Base-by-base conservation (phyloP, 495 filamentous ascomycete genomes). In the Pyrenopolyporus hunteri region DNA sequence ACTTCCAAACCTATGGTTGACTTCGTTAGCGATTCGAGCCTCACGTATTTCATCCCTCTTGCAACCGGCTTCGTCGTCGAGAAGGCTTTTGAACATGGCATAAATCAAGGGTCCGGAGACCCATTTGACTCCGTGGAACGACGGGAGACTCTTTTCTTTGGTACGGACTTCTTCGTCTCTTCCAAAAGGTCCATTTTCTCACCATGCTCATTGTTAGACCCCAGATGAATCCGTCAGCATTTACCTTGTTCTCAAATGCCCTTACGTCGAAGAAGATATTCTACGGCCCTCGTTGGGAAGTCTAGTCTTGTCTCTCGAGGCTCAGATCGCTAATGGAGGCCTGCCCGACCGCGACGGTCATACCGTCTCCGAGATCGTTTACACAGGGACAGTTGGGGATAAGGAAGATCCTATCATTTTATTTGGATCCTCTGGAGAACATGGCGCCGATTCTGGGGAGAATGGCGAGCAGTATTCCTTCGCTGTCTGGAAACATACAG, bases 1-100 rank as follows among this genome's bases (percentile, higher is more conserved):
- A 70, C 59, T 33, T 46, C 57, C 42, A 47, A 60, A 59, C 31
- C 58, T 47, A 42, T 51, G 23, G 53, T 65, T n/a, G 83, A 89
- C 57, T 86, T 93, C 66, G 77, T 88, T 52, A 83, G 91, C 55
- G 78, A 84, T 74, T 88, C 90, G 11, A 82, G 88, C 37, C 77
- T 97, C 20, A 86, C 88, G 52, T 91, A 92, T 31, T 78, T 97
- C 50, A 82, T 96, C 25, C 93, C 93, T 19, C 78, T 87, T 56
- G 81, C 83, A 26, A 86, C 89, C 33, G 67, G 83, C 32, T 79
- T 92, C 58, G 77, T 86, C 64, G 78, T 92, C 32, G 83, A 89
- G 58, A 79, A 84, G 22, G 77, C 79, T 20, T 72, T 91, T 53
- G 33, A 35, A 51, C 25, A 69, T 39, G 48, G 11, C 8, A 20